These are phyloP conservation scores for Diplodia scrobiculata DNA, from an alignment of 2,329 filamentous ascomycete genomes.

Conservation along the genomic window DNA sequence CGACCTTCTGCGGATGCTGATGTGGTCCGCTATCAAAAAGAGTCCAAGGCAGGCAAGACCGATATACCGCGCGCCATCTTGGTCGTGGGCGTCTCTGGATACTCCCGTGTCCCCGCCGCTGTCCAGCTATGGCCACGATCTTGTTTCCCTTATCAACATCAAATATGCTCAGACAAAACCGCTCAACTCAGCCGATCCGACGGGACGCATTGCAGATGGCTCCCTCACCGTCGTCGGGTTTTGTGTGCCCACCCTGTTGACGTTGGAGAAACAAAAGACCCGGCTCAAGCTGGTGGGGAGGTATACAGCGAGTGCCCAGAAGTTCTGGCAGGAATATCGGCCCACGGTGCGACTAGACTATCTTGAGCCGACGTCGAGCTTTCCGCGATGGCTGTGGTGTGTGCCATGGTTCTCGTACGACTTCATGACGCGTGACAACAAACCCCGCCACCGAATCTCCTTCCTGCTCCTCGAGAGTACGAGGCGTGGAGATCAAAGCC, in stretches of 20 bases:
- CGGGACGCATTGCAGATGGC: not conserved
- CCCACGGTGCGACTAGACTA: not conserved
- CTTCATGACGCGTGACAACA: slow-evolving; percentile 2
- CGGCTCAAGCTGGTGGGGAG: not conserved
- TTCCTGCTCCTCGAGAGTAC: not conserved
- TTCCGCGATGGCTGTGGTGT: not conserved
- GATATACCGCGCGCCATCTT: slow-evolving; percentile 1
- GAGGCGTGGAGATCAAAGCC: not conserved
- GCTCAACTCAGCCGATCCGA: not conserved
- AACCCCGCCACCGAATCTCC: not conserved
- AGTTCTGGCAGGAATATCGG: not conserved
- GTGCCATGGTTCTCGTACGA: slow-evolving; percentile 20
- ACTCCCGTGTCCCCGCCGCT: not conserved
- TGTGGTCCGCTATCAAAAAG: slow-evolving; percentile 3
- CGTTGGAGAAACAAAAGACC: not conserved
- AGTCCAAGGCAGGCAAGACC: not conserved
- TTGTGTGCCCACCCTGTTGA: not conserved
- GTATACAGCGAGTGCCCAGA: not conserved
- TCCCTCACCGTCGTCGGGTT: not conserved
- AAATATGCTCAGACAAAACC: not conserved
- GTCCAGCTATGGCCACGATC: slow-evolving; percentile 7
- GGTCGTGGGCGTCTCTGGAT: slow-evolving; percentile 20
- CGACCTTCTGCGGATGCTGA: slow-evolving; percentile 5
- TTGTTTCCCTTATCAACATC: not conserved
- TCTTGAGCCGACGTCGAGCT: not conserved